These are phyloP conservation scores for Rhizopus delemar DNA, from an alignment of 371 early-diverging fungal species.

Conservation along the genomic window DNA sequence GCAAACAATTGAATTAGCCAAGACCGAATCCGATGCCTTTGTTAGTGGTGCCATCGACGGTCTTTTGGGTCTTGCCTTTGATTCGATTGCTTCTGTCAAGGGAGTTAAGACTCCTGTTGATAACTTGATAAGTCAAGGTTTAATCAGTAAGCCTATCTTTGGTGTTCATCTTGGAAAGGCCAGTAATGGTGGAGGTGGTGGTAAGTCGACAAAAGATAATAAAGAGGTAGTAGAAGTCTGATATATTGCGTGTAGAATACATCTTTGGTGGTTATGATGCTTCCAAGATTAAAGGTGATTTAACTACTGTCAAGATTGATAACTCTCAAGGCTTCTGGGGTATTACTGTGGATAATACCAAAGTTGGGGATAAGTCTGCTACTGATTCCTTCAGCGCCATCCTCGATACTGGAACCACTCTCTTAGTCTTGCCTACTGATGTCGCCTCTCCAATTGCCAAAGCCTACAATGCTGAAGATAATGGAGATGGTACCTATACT, in stretches of 20 bases:
- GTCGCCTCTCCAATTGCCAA: slow-evolving; percentile 33
- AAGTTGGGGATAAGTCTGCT: slow-evolving; percentile 9
- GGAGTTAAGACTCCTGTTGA: slow-evolving; percentile 42
- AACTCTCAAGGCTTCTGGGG: slow-evolving; percentile 49
- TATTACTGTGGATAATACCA: slow-evolving; percentile 40
- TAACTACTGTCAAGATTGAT: slow-evolving; percentile 52
- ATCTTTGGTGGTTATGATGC: slow-evolving; percentile 54
- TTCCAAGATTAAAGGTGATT: slow-evolving; percentile 44
- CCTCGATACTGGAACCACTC: slow-evolving; percentile 67
- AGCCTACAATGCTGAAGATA: slow-evolving; percentile 23
- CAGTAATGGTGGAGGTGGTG: slow-evolving; percentile 44
- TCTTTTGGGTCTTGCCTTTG: slow-evolving; percentile 50
- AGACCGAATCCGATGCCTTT: slow-evolving; percentile 17
- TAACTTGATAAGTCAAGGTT: slow-evolving; percentile 43
- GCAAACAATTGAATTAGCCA: slow-evolving; percentile 34
- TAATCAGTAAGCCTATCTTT: slow-evolving; percentile 38
- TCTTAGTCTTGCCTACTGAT: slow-evolving; percentile 52
- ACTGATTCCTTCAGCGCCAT: slow-evolving; percentile 41
- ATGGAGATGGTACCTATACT: slow-evolving; percentile 34
- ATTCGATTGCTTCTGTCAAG: slow-evolving; percentile 42
- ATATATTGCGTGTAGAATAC: slow-evolving; percentile 12
- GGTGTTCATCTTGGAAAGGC: slow-evolving; percentile 39
- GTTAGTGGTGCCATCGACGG: slow-evolving; percentile 25
- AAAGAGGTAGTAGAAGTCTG: too few relatives aligned
- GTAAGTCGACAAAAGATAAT: too few relatives aligned